phyloP scores from a whole-genome alignment of 1,139 yeast genomes.

The Lodderomyces parapsilosis region DNA sequence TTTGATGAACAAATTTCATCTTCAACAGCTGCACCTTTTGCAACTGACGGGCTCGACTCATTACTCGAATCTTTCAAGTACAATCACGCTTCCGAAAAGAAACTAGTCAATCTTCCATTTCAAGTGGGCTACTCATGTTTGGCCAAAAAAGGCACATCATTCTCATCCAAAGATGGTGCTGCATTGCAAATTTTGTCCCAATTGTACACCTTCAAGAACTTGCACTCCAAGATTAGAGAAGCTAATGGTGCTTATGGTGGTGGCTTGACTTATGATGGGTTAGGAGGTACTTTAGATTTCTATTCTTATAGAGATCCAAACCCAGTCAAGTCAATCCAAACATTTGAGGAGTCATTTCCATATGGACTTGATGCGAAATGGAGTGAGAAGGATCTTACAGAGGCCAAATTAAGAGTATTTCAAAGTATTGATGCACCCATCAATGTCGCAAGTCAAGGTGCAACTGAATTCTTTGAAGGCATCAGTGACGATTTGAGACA shows the following conservation, averaged over 20 bases:
- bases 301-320: slow-evolving; percentile 95
- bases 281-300: slow-evolving; percentile 77
- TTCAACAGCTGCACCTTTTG: not conserved
- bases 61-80: slow-evolving; percentile 13
- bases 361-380: slow-evolving; percentile 53
- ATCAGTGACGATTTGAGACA: slow-evolving; percentile 81
- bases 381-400: slow-evolving; percentile 68
- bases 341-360: slow-evolving; percentile 57
- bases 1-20: slow-evolving; percentile 27
- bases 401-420: slow-evolving; percentile 87
- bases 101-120: slow-evolving; percentile 74
- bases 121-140: slow-evolving; percentile 85
- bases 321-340: slow-evolving; percentile 64
- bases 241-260: slow-evolving; percentile 99
- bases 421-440: slow-evolving; percentile 91
- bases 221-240: slow-evolving; percentile 90
- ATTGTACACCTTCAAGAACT: slow-evolving; percentile 73
- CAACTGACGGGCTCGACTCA: slow-evolving; percentile 10
- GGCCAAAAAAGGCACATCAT: slow-evolving; percentile 66
- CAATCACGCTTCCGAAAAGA: slow-evolving; percentile 17
- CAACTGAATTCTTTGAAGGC: slow-evolving; percentile 61
- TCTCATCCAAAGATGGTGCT: slow-evolving; percentile 75
- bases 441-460: slow-evolving; percentile 78
- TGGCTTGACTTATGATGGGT: slow-evolving; percentile 79
- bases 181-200: slow-evolving; percentile 80